Percentiles rank a stretch among this genome's conserved stretches.
These are phyloP conservation scores for Coniochaeta prunicola DNA, from an alignment of 2,329 filamentous ascomycete genomes.

Conservation along the genomic window DNA sequence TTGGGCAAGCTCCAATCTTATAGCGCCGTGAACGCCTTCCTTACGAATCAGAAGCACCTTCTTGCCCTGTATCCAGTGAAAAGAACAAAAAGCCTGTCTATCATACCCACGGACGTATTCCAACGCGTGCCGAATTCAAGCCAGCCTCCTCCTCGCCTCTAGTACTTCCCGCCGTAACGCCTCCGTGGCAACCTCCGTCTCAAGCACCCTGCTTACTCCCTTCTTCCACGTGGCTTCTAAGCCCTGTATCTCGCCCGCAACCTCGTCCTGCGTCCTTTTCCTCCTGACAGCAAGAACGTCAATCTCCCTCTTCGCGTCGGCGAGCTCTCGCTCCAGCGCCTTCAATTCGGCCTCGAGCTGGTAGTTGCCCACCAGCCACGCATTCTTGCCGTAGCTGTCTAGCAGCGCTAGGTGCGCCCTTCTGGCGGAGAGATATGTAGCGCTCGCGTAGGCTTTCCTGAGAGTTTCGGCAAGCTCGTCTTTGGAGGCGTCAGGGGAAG, in stretches of 20 bases:
- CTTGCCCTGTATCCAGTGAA: neutral
- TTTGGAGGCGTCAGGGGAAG: conserved; percentile 18
- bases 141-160: conserved; percentile 44
- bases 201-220: conserved; percentile 71
- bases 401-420: conserved; percentile 60
- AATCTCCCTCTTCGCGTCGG: conserved; percentile 56
- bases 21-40: neutral
- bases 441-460: conserved; percentile 41
- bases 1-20: neutral
- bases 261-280: conserved; percentile 61
- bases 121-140: neutral
- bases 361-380: conserved; percentile 83
- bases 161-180: conserved; percentile 59
- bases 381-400: conserved; percentile 77
- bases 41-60: neutral
- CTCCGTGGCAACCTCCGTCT: conserved; percentile 82
- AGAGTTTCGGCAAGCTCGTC: conserved; percentile 55
- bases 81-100: neutral
- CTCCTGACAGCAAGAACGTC: conserved; percentile 68
- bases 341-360: conserved; percentile 67
- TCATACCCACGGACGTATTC: neutral
- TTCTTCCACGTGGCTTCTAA: conserved; percentile 70
- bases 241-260: conserved; percentile 62
- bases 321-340: conserved; percentile 67
- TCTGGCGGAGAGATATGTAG: conserved; percentile 44